Base-by-base conservation (phyloP, 2,329 filamentous ascomycete species). In the Exophiala sp. region DNA sequence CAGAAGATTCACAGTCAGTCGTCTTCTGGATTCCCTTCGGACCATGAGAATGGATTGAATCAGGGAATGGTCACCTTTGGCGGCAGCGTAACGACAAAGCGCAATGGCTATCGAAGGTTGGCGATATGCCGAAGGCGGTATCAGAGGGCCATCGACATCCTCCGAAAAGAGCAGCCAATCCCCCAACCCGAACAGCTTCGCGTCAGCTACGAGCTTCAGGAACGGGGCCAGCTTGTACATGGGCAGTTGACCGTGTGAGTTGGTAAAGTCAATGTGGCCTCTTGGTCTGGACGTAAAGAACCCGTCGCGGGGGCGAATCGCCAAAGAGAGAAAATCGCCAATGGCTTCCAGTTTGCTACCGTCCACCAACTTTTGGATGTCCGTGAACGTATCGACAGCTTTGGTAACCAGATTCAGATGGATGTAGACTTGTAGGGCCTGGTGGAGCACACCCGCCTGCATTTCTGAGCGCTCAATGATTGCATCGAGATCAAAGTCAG, bases 141-240 rank as follows among this genome's bases (percentile, higher is more conserved):
- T 77, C 2, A 76, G 53, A n/a, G 77, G 75, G 0, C 75, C 77
- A 56, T 80, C 77, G 11, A 77, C 56, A 55, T 78, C 77, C 8
- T 70, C 59, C 0, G 72, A 73, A 47, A 73, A 71, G 1, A 82
- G 64, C 10, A 82, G 64, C 72, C 74, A 79, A 24, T 71, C 67
- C 2, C 74, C 78, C 46, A 81, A 67, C 13, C 72, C 69, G 51
- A 70, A 75, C 6, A 70, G 63, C 43, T 69, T 68, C 11, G 71
- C 66, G 16, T 71, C 66, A 0, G 71, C 75, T 18, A 71, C 66
- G 22, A 80, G 58, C 51, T 79, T 74, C 18, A 82, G 65, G 19
- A 81, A 62, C 18, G 68, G 66, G 2, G 73, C 76, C 37, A 81
- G 64, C 2, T 56, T 61, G 44, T 60, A 57, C 13, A 32, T 43